Percentiles rank a stretch among this genome's conserved stretches.
Conservation (phyloP, 768 basidiomycete genomes). For the Auricularia sp. region DNA sequence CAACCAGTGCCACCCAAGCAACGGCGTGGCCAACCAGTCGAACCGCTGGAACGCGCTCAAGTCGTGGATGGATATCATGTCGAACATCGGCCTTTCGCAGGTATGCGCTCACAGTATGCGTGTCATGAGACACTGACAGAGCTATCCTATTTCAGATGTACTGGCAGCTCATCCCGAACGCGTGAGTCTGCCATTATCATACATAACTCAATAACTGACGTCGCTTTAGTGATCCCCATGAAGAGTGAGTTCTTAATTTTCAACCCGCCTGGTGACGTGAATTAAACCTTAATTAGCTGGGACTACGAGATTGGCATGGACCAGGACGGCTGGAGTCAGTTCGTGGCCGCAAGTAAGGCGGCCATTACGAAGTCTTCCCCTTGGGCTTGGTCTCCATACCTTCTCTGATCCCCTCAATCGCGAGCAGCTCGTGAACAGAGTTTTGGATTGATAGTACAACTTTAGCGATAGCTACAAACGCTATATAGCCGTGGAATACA, state of each 20-base stretch:
- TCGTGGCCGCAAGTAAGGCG: background rate
- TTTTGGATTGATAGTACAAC: no score
- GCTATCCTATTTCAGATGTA: constrained; percentile 19
- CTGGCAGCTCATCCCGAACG: constrained; percentile 29
- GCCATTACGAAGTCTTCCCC: background rate
- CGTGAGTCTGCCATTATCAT: constrained; percentile 19
- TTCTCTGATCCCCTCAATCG: background rate
- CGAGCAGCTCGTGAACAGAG: no score
- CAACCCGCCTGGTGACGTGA: no score
- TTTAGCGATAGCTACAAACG: no score
- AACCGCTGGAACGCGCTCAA: constrained; percentile 25
- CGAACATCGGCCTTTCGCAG: constrained; percentile 23
- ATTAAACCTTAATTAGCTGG: background rate
- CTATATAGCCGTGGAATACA: no score
- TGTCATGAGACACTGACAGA: no score
- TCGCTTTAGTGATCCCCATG: background rate
- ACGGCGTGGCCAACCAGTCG: constrained; percentile 13
- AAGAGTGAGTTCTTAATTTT: background rate
- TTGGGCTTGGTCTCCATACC: background rate
- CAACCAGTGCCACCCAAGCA: constrained; percentile 20
- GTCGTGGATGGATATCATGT: constrained; percentile 23
- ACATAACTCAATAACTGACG: constrained; percentile 10
- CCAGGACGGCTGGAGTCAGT: background rate
- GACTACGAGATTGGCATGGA: constrained; percentile 4
- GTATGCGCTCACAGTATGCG: no score